Evolutionary conservation across 2,329 filamentous ascomycete genomes (phyloP).

Genomic region (Cladosporium sp.): DNA sequence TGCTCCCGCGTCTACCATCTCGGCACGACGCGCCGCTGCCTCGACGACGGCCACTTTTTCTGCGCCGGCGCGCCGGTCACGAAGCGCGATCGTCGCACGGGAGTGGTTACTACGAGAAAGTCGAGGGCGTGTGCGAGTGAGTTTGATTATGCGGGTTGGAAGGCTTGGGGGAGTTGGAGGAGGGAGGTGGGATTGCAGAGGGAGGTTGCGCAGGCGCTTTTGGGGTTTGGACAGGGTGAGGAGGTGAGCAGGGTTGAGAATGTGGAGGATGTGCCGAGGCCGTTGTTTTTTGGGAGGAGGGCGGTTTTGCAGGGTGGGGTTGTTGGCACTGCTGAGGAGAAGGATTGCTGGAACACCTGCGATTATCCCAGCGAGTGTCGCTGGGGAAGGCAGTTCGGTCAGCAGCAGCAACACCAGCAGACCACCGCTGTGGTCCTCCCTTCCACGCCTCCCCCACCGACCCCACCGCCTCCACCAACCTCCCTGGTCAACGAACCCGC

Average conservation of each 20-base stretch:
- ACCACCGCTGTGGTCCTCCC: conserved; percentile 16
- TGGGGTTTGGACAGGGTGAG: conserved; percentile 11
- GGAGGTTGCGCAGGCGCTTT: conserved; percentile 22
- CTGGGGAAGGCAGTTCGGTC: conserved; percentile 33
- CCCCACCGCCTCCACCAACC: conserved; percentile 1
- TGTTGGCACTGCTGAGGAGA: conserved; percentile 20
- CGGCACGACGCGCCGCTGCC: conserved; percentile 48
- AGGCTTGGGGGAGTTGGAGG: conserved; percentile 43
- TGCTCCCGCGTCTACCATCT: conserved; percentile 47
- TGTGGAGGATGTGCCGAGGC: conserved; percentile 12
- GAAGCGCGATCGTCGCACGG: conserved; percentile 30
- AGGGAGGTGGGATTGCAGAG: conserved; percentile 23
- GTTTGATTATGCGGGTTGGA: conserved; percentile 53
- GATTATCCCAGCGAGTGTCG: conserved; percentile 46
- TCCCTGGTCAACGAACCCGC: background rate
- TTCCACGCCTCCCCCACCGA: background rate
- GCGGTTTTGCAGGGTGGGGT: conserved; percentile 1
- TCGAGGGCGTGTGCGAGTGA: conserved; percentile 45
- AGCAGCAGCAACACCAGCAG: conserved; percentile 12
- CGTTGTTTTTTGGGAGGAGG: conserved; percentile 20
- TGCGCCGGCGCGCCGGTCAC: conserved; percentile 45
- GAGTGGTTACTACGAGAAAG: conserved; percentile 27
- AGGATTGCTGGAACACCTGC: conserved; percentile 43
- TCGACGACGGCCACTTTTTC: conserved; percentile 52
- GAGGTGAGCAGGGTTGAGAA: too few species aligned